A percentile compares a stretch with the other conserved stretches of the same genome.
phyloP scores from a whole-genome alignment of 2,329 filamentous ascomycete species.

The Monilinia polystroma region DNA sequence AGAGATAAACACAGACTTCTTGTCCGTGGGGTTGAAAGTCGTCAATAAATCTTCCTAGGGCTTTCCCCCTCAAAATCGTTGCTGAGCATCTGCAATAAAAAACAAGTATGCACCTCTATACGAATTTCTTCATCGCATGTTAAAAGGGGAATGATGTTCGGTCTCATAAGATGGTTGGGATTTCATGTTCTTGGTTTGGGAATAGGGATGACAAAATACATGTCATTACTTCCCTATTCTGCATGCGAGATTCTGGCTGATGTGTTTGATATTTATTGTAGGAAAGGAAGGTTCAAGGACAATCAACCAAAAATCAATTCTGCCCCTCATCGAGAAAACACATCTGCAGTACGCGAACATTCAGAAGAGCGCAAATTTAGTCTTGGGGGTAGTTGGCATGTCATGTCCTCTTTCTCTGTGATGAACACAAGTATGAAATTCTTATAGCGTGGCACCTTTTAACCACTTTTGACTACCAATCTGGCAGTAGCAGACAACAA shows the following conservation, averaged over 20 bases:
- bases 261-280: slow-evolving; percentile 20
- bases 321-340: slow-evolving; percentile 12
- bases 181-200: slow-evolving; percentile 18
- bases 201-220: slow-evolving; percentile 23
- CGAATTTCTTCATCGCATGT: neutral
- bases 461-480: slow-evolving; percentile 11
- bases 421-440: slow-evolving; percentile 25
- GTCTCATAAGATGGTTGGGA: slow-evolving; percentile 17
- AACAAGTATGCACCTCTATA: slow-evolving; percentile 17
- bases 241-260: slow-evolving; percentile 19
- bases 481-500: slow-evolving; percentile 14
- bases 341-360: slow-evolving; percentile 11
- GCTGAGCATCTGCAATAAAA: slow-evolving; percentile 16
- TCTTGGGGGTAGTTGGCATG: slow-evolving; percentile 20
- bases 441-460: slow-evolving; percentile 20
- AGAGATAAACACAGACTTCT: slow-evolving; percentile 19
- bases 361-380: slow-evolving; percentile 18
- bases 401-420: slow-evolving; percentile 21
- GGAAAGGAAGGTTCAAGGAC: slow-evolving; percentile 15
- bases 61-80: slow-evolving; percentile 13
- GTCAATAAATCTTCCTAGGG: slow-evolving; percentile 20
- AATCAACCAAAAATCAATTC: slow-evolving; percentile 11
- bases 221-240: slow-evolving; percentile 23
- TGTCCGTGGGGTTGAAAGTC: slow-evolving; percentile 19
- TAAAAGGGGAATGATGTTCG: slow-evolving; percentile 15